These are phyloP conservation scores for Ascoidea asiatica DNA, from an alignment of 805 yeast species.

Conservation along the genomic window DNA sequence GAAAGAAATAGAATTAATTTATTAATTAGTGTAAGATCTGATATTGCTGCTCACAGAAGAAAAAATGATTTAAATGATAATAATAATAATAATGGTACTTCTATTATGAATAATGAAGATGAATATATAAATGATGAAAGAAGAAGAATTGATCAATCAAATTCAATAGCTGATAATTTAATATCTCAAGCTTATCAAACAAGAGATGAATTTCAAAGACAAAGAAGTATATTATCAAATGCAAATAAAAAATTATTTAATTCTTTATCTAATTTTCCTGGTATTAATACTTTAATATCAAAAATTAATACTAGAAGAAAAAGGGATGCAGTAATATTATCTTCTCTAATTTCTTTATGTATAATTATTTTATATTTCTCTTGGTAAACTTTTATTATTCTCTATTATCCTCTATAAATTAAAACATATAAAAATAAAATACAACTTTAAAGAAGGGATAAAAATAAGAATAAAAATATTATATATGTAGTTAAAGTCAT, in stretches of 20 bases:
- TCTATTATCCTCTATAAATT: too few relatives aligned
- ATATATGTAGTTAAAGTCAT: too few relatives aligned
- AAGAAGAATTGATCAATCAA: slow-evolving; percentile 56
- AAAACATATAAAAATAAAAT: too few relatives aligned
- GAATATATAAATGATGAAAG: slow-evolving; percentile 73
- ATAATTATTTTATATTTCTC: slow-evolving; percentile 24
- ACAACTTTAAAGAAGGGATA: too few relatives aligned
- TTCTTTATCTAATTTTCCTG: slow-evolving; percentile 64
- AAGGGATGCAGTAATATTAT: slow-evolving; percentile 78
- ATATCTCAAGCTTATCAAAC: slow-evolving; percentile 82
- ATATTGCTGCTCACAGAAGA: slow-evolving; percentile 48
- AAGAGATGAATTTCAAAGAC: slow-evolving; percentile 69
- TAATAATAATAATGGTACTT: not conserved
- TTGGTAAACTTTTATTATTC: too few relatives aligned
- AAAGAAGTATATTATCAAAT: slow-evolving; percentile 46
- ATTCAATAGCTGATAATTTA: slow-evolving; percentile 65
- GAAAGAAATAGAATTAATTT: slow-evolving; percentile 70
- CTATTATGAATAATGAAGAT: slow-evolving; percentile 29
- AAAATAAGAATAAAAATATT: too few relatives aligned
- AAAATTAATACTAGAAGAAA: slow-evolving; percentile 81
- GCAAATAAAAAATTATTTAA: slow-evolving; percentile 53
- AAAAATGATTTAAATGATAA: slow-evolving; percentile 13
- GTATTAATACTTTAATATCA: slow-evolving; percentile 58
- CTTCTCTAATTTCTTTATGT: slow-evolving; percentile 59
- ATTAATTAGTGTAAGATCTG: slow-evolving; percentile 62